phyloP scores from a whole-genome alignment of 73 alveolate genomes.

The Paramecium sexaurelia region DNA sequence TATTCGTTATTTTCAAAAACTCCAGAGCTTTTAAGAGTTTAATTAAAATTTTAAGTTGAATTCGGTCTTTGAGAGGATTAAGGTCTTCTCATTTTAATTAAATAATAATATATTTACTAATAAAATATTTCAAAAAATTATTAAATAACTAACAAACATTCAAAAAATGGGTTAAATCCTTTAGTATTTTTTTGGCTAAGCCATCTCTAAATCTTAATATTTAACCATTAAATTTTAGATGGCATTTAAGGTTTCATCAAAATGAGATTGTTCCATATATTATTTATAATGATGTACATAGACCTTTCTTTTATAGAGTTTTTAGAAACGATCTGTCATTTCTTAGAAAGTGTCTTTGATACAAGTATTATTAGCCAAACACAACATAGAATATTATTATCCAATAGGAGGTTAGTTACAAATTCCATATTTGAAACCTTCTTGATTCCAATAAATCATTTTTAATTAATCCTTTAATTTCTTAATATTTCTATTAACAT shows the following conservation, averaged over 20 bases:
- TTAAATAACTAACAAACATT: background rate
- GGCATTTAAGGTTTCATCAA: constrained; percentile 63
- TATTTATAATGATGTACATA: constrained; percentile 51
- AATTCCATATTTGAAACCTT: constrained; percentile 67
- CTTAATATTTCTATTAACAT: constrained; percentile 61
- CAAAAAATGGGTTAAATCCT: background rate
- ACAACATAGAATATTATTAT: constrained; percentile 50
- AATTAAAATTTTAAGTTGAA: background rate
- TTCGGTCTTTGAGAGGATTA: background rate
- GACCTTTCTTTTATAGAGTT: constrained; percentile 60
- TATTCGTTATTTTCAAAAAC: background rate
- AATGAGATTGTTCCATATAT: constrained; percentile 64
- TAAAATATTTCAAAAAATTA: background rate
- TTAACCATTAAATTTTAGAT: constrained; percentile 48
- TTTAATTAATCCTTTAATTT: constrained; percentile 55
- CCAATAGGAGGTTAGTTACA: constrained; percentile 69
- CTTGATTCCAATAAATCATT: constrained; percentile 69
- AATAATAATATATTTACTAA: background rate
- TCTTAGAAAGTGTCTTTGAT: constrained; percentile 76
- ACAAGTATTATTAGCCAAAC: constrained; percentile 66
- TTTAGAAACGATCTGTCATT: constrained; percentile 70
- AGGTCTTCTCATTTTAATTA: background rate
- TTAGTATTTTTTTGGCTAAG: constrained; percentile 27
- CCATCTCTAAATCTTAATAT: constrained; percentile 56
- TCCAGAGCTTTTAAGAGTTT: background rate